Conservation (phyloP, 148 eudicot genomes). For the Tetragonia tetragonoides region DNA sequence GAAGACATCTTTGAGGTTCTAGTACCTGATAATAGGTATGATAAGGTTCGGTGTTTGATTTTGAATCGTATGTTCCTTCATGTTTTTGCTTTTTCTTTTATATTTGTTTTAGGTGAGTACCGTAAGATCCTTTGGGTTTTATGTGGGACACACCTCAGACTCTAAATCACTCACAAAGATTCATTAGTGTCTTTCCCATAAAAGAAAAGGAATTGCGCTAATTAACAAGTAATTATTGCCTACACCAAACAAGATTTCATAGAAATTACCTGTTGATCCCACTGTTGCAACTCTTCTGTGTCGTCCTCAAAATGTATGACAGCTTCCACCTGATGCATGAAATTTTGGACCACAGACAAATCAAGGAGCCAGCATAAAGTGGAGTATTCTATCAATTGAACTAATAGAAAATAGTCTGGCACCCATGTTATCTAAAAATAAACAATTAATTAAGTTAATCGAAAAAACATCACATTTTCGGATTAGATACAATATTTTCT, state of each 20-base stretch:
- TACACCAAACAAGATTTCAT: background rate
- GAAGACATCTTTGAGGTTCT: too few relatives aligned
- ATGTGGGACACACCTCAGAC: too few relatives aligned
- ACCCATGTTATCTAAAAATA: too few relatives aligned
- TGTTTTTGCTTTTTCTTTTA: too few relatives aligned
- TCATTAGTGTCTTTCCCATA: background rate
- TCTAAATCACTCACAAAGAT: background rate
- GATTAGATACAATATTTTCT: background rate
- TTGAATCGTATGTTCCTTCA: too few relatives aligned
- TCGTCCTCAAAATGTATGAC: slow-evolving; percentile 98
- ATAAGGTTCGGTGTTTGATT: too few relatives aligned
- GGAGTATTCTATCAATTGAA: too few relatives aligned
- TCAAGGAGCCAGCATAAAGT: background rate
- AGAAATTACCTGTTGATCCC: slow-evolving; percentile 91
- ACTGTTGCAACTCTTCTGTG: slow-evolving; percentile 87
- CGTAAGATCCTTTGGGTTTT: too few relatives aligned
- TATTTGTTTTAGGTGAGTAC: too few relatives aligned
- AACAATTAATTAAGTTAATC: too few relatives aligned
- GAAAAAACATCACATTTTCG: background rate
- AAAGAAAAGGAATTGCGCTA: background rate
- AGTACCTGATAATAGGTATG: too few relatives aligned
- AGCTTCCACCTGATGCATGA: slow-evolving; percentile 73
- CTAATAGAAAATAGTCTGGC: too few relatives aligned
- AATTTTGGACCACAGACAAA: slow-evolving; percentile 6
- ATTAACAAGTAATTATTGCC: background rate